Percentiles rank a stretch among this genome's conserved stretches.
Conservation (phyloP, 805 yeast species). For the Myxozyma lipomycoides region DNA sequence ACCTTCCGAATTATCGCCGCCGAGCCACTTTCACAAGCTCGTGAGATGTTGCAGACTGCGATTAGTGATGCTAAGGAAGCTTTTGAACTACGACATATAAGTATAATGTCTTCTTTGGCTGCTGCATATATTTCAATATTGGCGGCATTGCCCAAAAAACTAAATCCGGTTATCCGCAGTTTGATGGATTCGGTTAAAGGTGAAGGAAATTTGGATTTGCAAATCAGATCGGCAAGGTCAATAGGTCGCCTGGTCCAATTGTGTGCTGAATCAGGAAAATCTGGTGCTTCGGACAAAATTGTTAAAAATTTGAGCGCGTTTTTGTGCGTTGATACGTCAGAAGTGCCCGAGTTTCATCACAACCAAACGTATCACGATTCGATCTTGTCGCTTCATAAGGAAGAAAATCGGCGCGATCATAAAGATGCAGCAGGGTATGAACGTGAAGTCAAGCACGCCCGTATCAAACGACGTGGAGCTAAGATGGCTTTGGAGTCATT, state of each 20-base stretch:
- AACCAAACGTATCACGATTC: conserved; percentile 51
- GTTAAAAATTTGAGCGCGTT: conserved; percentile 88
- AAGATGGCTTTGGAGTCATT: conserved; percentile 61
- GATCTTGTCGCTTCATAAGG: conserved; percentile 73
- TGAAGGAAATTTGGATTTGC: conserved; percentile 65
- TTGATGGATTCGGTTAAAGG: conserved; percentile 87
- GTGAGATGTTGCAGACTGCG: conserved; percentile 59
- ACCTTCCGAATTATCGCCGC: conserved; percentile 65
- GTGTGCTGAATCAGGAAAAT: conserved; percentile 54
- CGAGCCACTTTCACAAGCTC: conserved; percentile 74
- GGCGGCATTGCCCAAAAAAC: conserved; percentile 65
- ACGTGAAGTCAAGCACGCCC: conserved; percentile 65
- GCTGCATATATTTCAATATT: conserved; percentile 62
- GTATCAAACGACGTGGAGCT: conserved; percentile 81
- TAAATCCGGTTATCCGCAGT: conserved; percentile 83
- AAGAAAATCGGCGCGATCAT: conserved; percentile 59
- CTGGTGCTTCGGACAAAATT: conserved; percentile 80
- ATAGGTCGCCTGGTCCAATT: conserved; percentile 61
- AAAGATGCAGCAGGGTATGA: conserved; percentile 59
- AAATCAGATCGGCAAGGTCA: conserved; percentile 64
- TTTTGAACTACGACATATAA: conserved; percentile 42
- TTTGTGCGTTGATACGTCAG: conserved; percentile 90
- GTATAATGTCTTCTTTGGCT: conserved; percentile 72
- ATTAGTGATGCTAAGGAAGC: conserved; percentile 63
- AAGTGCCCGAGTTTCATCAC: conserved; percentile 85